These are phyloP conservation scores for Vitis riparia DNA, from an alignment of 164 flowering plant species.

Conservation along the genomic window DNA sequence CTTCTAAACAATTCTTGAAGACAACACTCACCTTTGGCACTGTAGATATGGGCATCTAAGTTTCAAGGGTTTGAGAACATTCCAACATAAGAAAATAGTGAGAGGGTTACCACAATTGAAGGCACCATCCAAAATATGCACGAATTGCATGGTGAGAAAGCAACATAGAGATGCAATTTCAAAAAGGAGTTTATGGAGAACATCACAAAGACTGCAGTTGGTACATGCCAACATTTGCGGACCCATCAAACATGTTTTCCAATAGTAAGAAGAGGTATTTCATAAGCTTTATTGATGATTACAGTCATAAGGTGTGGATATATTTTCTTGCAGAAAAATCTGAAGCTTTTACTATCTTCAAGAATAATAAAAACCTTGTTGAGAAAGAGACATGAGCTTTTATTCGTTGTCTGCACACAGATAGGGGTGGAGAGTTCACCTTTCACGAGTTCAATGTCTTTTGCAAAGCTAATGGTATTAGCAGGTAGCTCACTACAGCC, in stretches of 20 bases:
- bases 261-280: not conserved
- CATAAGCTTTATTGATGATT: not conserved
- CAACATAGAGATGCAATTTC: conserved; percentile 6
- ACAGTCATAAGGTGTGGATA: not conserved
- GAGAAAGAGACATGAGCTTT: too few species aligned
- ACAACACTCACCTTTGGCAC: too few species aligned
- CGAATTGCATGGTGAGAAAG: not conserved
- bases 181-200: conserved; percentile 1
- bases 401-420: not conserved
- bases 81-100: conserved; percentile 6
- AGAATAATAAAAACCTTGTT: too few species aligned
- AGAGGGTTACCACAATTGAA: not conserved
- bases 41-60: conserved; percentile 11
- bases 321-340: not conserved
- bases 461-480: too few species aligned
- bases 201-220: conserved; percentile 1
- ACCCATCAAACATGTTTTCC: not conserved
- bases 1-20: too few species aligned
- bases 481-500: fast-evolving
- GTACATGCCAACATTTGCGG: conserved; percentile 13
- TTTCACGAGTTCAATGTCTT: not conserved
- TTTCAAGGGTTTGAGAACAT: not conserved
- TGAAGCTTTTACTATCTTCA: too few species aligned
- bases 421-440: not conserved
- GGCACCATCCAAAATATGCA: not conserved